Percentiles rank a stretch among this genome's conserved stretches.
Conservation (phyloP, 768 basidiomycete genomes). For the Hydnum rufescens region DNA sequence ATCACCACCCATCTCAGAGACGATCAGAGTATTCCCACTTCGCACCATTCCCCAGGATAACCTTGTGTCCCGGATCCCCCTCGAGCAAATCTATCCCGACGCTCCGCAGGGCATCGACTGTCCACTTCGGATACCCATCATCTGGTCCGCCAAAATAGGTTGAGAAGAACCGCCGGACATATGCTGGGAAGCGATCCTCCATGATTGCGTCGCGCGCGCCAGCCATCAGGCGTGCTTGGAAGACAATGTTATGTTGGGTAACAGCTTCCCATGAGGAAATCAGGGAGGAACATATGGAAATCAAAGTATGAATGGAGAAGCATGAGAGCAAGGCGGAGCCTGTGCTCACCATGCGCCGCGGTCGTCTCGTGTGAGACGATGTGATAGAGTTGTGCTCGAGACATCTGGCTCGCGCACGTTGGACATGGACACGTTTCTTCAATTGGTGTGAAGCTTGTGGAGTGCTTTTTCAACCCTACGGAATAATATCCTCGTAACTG, state of each 20-base stretch:
- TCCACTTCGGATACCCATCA: conserved; percentile 66
- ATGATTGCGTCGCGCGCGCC: conserved; percentile 64
- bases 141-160: conserved; percentile 38
- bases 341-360: conserved; percentile 54
- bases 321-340: conserved; percentile 8
- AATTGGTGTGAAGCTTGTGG: conserved; percentile 47
- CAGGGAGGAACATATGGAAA: not conserved
- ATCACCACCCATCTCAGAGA: no score
- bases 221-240: conserved; percentile 81
- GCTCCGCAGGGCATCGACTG: conserved; percentile 59
- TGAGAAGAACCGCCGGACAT: conserved; percentile 55
- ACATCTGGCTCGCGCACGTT: conserved; percentile 48
- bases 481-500: not conserved
- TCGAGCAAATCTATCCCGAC: conserved; percentile 69
- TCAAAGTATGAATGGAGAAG: conserved; percentile 1
- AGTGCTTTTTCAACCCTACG: conserved; percentile 48
- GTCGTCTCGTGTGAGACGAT: conserved; percentile 61
- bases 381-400: conserved; percentile 60
- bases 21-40: conserved; percentile 43
- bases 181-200: conserved; percentile 56
- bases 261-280: conserved; percentile 29
- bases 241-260: conserved; percentile 66
- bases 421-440: conserved; percentile 69
- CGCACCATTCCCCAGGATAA: conserved; percentile 34
- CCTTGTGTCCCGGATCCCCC: conserved; percentile 19